A percentile compares a stretch with the other conserved stretches of the same genome.
These are phyloP conservation scores for Mycena galopus DNA, from an alignment of 768 basidiomycete genomes.

Conservation along the genomic window DNA sequence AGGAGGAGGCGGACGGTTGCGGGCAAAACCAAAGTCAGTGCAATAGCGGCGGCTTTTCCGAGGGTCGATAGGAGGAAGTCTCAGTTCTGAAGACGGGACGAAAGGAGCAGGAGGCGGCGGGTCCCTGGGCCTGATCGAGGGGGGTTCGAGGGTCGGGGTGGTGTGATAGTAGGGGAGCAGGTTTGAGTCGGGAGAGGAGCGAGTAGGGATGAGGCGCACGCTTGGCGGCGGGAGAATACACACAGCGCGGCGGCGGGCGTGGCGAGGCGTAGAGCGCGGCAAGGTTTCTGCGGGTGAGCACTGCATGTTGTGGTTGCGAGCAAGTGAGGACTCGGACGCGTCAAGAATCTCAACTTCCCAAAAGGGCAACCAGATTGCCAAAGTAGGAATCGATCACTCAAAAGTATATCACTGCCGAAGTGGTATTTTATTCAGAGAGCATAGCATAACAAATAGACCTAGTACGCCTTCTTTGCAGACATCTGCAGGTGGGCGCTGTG, in stretches of 20 bases:
- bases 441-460: conserved; percentile 34
- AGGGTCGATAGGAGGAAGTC: conserved; percentile 43
- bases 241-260: conserved; percentile 31
- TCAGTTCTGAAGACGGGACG: conserved; percentile 21
- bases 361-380: neutral
- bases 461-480: conserved; percentile 83
- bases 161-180: conserved; percentile 34
- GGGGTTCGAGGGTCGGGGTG: neutral
- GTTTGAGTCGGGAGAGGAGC: conserved; percentile 26
- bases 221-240: conserved; percentile 11
- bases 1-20: conserved; percentile 16
- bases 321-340: neutral
- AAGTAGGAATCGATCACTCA: neutral
- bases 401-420: conserved; percentile 3
- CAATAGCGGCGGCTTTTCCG: conserved; percentile 48
- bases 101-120: conserved; percentile 20
- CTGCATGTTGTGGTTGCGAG: neutral
- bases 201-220: conserved; percentile 4
- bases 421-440: too few relatives aligned
- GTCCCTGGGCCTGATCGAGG: conserved; percentile 22
- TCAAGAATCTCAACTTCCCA: neutral
- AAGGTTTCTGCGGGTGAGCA: neutral
- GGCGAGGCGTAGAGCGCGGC: conserved; percentile 20
- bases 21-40: conserved; percentile 47
- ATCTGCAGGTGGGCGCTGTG: conserved; percentile 93